Evolutionary conservation across 495 filamentous ascomycete genomes (phyloP).

Genomic region (Tuber aestivum): DNA sequence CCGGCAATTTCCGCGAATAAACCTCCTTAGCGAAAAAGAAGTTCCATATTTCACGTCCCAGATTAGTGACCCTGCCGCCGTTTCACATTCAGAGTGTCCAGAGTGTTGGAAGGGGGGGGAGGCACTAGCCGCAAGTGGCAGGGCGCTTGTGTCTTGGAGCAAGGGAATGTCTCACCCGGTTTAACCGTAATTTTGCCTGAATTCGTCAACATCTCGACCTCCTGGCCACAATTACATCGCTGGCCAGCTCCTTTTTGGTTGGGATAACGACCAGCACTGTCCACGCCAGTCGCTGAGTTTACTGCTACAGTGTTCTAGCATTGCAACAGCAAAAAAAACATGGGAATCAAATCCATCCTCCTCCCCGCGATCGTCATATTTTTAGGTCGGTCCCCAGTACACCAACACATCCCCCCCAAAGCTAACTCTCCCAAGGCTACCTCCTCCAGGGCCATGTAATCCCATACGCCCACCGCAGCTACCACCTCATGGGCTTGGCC

Average conservation of each 20-base stretch:
- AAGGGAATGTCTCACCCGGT: background rate
- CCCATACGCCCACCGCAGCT: constrained; percentile 22
- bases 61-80: background rate
- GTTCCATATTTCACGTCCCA: background rate
- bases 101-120: background rate
- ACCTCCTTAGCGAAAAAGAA: background rate
- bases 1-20: background rate
- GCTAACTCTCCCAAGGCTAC: constrained; percentile 17
- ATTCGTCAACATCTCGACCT: background rate
- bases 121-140: background rate
- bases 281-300: background rate
- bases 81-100: background rate
- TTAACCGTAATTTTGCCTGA: background rate
- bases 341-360: constrained; percentile 3
- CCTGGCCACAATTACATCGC: background rate
- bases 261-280: background rate
- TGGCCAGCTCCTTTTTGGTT: background rate
- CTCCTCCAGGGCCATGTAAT: constrained; percentile 18
- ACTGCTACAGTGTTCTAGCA: background rate
- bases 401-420: background rate
- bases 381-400: constrained; percentile 8
- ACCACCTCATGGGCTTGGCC: constrained; percentile 20
- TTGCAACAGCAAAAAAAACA: background rate
- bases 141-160: background rate
- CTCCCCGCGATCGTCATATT: constrained; percentile 22